Percentiles rank a stretch among this genome's conserved stretches.
Evolutionary conservation across 495 filamentous ascomycete genomes (phyloP).

Genomic region (Podospora conica): DNA sequence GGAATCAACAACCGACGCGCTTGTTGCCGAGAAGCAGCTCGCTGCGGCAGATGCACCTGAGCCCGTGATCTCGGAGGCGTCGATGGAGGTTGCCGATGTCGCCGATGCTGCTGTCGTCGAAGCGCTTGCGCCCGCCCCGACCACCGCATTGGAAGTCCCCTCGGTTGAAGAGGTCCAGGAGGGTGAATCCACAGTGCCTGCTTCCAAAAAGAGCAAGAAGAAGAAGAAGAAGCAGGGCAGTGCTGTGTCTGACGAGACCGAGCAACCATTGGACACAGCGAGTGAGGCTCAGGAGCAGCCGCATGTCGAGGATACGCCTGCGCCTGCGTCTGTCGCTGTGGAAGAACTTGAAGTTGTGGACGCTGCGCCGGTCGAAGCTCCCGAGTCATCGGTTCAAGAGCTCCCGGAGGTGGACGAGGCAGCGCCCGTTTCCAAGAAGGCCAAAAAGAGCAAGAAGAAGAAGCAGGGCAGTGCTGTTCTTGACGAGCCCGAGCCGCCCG

Average conservation of each 20-base stretch:
- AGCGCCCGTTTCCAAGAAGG: neutral
- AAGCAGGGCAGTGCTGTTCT: neutral
- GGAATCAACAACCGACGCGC: conserved; percentile 2
- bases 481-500: neutral
- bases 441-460: conserved; percentile 2
- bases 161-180: neutral
- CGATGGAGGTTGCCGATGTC: neutral
- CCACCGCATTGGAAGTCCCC: neutral
- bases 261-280: neutral
- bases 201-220: conserved; percentile 20
- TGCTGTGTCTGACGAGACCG: conserved; percentile 3
- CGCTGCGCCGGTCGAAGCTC: conserved; percentile 1
- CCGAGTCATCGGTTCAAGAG: conserved; percentile 1
- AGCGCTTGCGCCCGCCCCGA: neutral
- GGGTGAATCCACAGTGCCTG: conserved; percentile 4
- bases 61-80: conserved; percentile 1
- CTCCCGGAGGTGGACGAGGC: neutral
- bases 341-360: neutral
- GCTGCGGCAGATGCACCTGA: neutral
- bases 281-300: neutral
- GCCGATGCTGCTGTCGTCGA: neutral
- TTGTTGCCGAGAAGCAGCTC: conserved; percentile 6
- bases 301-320: conserved; percentile 5
- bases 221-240: conserved; percentile 30
- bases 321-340: neutral